Percentiles rank a stretch among this genome's conserved stretches.
Conservation (phyloP, 2,329 filamentous ascomycete genomes). For the Graphilbum ipis-grandicollis region DNA sequence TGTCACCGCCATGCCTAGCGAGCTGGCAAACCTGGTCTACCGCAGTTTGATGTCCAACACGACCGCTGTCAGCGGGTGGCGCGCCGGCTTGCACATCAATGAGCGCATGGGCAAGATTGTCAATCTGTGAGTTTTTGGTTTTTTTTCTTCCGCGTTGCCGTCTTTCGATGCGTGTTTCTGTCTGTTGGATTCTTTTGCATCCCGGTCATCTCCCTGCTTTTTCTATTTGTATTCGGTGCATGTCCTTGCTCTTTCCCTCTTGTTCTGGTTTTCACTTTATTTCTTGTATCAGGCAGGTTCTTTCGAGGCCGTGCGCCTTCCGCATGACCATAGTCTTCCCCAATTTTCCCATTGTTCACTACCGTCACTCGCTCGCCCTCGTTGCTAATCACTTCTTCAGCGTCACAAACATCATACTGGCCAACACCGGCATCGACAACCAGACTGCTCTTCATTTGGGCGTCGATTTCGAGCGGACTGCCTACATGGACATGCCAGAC, state of each 20-base stretch:
- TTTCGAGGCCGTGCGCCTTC: too few relatives aligned
- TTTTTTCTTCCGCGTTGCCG: too few relatives aligned
- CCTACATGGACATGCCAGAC: constrained; percentile 25
- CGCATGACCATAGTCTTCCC: too few relatives aligned
- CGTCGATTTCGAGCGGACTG: constrained; percentile 28
- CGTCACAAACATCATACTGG: constrained; percentile 32
- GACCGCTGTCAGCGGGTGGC: constrained; percentile 20
- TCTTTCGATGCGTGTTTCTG: too few relatives aligned
- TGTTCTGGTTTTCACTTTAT: background rate
- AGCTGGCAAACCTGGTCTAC: constrained; percentile 15
- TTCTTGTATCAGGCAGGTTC: too few relatives aligned
- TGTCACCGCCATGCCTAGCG: constrained; percentile 17
- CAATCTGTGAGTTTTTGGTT: constrained; percentile 20
- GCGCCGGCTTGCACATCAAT: constrained; percentile 17
- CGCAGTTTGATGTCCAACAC: constrained; percentile 13
- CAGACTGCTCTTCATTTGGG: constrained; percentile 23
- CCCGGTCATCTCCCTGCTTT: too few relatives aligned
- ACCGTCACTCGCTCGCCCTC: too few relatives aligned
- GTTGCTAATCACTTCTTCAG: constrained; percentile 14
- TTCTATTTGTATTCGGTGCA: background rate
- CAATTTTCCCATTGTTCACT: too few relatives aligned
- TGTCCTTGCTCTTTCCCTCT: background rate
- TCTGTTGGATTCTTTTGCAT: too few relatives aligned
- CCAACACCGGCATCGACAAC: constrained; percentile 22
- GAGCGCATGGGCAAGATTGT: constrained; percentile 26